These are phyloP conservation scores for Parathielavia appendiculata DNA, from an alignment of 495 filamentous ascomycete genomes.

Conservation along the genomic window DNA sequence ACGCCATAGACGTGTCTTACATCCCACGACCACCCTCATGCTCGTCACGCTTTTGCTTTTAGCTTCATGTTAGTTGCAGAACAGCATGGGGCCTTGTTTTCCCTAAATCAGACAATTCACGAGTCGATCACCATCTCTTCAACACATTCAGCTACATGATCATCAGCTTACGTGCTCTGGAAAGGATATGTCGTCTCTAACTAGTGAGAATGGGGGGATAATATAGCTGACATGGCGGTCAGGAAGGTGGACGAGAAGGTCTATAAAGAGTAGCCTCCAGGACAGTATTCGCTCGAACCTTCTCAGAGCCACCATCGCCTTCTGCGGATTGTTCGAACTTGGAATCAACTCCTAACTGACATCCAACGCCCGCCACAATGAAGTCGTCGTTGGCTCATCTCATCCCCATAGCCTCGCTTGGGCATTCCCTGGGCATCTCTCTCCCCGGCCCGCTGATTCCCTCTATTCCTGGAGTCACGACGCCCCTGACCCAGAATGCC, in stretches of 20 bases:
- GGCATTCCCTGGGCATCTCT: neutral
- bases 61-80: neutral
- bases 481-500: conserved; percentile 44
- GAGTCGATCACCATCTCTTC: neutral
- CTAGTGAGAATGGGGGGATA: neutral
- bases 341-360: neutral
- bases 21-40: neutral
- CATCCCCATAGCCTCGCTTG: neutral
- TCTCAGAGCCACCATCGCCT: neutral
- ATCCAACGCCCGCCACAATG: neutral
- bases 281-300: neutral
- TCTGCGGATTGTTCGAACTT: neutral
- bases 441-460: conserved; percentile 48
- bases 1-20: neutral
- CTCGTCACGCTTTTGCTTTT: conserved; percentile 2
- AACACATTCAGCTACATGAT: neutral
- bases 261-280: neutral
- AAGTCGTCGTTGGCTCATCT: neutral
- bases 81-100: neutral
- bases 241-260: neutral
- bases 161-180: conserved; percentile 6
- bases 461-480: conserved; percentile 51
- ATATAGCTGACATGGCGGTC: neutral
- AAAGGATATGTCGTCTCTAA: neutral
- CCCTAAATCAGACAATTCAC: neutral